Base-by-base conservation (phyloP, 2,329 filamentous ascomycete species). In the Ophiostoma quercus region DNA sequence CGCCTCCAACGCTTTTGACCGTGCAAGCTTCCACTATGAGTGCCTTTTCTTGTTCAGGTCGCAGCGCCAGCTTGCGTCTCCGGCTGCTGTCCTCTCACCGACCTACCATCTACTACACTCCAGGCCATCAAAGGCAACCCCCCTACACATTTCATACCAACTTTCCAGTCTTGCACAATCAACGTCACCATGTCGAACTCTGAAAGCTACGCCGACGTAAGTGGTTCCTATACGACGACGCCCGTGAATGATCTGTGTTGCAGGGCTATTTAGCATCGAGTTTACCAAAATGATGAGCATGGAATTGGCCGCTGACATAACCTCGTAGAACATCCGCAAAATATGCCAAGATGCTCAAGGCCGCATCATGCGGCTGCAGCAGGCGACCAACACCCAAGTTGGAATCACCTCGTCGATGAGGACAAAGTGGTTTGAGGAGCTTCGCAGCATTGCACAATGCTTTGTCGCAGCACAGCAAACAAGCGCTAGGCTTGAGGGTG, bases 301-400 rank as follows among this genome's bases (percentile, higher is more conserved):
- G 3, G 9, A 22, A 12, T 14, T 3, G 51, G 9, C n/a, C 2
- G 29, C 32, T 37, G 12, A 65, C n/a, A 62, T 62, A 6, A 19
- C 25, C 3, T 16, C 12, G 22, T 34, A 74, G 73, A 71, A 74
- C 7, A 74, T 75, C 39, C 73, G 72, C 5, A 9, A 51, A 1
- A 43, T 70, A 2, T 75, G 74, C 66, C 71, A 72, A 41, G 67
- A 69, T 3, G 74, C 73, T 0, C 73, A 74, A 60, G 29, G 29
- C 37, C 71, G 73, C 32, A 74, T 74, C 68, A 74, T 75, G 71
- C 66, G 71, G 7, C 70, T 75, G 1, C 74, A 75, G 60, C 71
- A 73, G 43, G 73, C 72, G 6, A 73, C 71, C 9, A 71, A 72
- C 34, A 71, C 57, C n/a, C 72, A 75, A 32, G 71, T 70, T n/a